Base-by-base conservation (phyloP, 345 rosid species). In the Melaleuca alternifolia region DNA sequence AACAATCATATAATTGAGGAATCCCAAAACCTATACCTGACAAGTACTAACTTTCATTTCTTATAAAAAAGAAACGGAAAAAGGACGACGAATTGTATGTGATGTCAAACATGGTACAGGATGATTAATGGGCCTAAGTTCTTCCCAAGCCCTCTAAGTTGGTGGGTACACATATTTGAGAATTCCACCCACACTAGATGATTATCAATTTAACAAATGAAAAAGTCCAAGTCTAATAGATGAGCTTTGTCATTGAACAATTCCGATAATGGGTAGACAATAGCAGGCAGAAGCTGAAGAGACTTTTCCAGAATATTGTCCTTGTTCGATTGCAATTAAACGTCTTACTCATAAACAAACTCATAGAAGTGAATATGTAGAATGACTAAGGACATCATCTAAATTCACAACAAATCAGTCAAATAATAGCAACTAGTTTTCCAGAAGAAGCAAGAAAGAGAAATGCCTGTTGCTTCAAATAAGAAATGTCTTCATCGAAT, bases 381-480 rank as follows among this genome's bases (percentile, higher is more conserved):
- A 37, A 71, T 71, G 81, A 71, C 81, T 37, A 71, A 71, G 81
- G 81, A 37, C 44, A 83, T 83, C 54, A 28, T 83, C 44, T 51
- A 83, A 18, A 83, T 51, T 28, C 46, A 71, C 21, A 26, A 71
- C 1, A 71, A 20, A 37, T 71, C 81, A 83, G 50, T 53, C 52
- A 76, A 50, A 48, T 54, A 20, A 11, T 33, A 71, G 44, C 28
- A 21, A 13, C 53, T 50, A 65, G 53, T 15, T 51, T 18, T 71
- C 50, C 54, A 57, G 83, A 51, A 86, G 26, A 82, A 59, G 81
- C 61, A 85, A 89, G 89, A 50, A 46, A 61, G 85, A 59, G 85
- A 59, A 33, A 86, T 88, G 93, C 99, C 99, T 93, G 96, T 88
- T 93, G 93, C 89, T 94, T 93, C 91, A 97, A 86, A 90, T 90